Percentiles rank a stretch among this genome's conserved stretches.
phyloP scores from a whole-genome alignment of 306 rosid species.

The Hippophae tibetana region DNA sequence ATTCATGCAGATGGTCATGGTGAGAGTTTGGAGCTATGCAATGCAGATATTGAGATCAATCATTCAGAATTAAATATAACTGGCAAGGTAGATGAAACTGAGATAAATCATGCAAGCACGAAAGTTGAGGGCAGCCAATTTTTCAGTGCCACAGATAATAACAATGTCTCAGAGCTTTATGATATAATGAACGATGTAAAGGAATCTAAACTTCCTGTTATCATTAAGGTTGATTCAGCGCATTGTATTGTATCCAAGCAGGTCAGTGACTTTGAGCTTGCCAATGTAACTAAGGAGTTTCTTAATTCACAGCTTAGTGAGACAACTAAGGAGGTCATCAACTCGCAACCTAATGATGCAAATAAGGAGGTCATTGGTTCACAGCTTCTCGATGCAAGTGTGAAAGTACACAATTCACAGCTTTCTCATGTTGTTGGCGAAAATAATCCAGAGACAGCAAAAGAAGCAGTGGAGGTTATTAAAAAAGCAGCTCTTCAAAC shows the following conservation, averaged over 20 bases:
- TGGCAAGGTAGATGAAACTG: slow-evolving; percentile 31
- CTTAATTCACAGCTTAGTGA: slow-evolving; percentile 21
- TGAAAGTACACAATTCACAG: slow-evolving; percentile 7
- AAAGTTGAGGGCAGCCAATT: slow-evolving; percentile 25
- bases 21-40: slow-evolving; percentile 48
- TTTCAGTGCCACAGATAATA: slow-evolving; percentile 13
- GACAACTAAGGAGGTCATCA: slow-evolving; percentile 10
- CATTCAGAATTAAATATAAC: slow-evolving; percentile 40
- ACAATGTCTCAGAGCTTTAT: slow-evolving; percentile 13
- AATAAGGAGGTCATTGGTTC: slow-evolving; percentile 17
- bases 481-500: slow-evolving; percentile 51
- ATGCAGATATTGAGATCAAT: slow-evolving; percentile 45
- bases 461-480: slow-evolving; percentile 38
- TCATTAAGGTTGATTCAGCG: slow-evolving; percentile 19
- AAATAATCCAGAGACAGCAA: slow-evolving; percentile 30
- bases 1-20: slow-evolving; percentile 39
- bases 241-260: slow-evolving; percentile 22
- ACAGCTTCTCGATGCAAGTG: slow-evolving; percentile 1
- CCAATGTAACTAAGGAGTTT: slow-evolving; percentile 28
- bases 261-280: slow-evolving; percentile 13
- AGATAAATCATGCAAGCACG: slow-evolving; percentile 25
- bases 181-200: slow-evolving; percentile 27
- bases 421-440: slow-evolving; percentile 31
- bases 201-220: slow-evolving; percentile 22
- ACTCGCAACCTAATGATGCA: slow-evolving; percentile 21